Percentiles rank a stretch among this genome's conserved stretches.
Conservation (phyloP, 495 filamentous ascomycete species). For the Xylaria longipes region DNA sequence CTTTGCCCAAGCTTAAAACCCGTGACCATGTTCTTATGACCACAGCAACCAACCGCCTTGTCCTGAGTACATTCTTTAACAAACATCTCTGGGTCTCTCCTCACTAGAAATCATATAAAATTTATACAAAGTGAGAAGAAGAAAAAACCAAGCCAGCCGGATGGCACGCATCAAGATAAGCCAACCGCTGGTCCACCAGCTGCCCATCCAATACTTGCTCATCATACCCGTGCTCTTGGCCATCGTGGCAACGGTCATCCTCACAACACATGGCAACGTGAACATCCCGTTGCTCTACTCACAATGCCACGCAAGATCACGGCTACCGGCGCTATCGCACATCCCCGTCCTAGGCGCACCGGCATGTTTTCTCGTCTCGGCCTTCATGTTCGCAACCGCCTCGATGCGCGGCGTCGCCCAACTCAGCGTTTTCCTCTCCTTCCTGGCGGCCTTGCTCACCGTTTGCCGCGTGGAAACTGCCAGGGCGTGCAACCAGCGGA, state of each 20-base stretch:
- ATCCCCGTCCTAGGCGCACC: constrained; percentile 45
- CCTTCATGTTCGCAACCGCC: constrained; percentile 43
- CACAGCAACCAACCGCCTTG: not conserved
- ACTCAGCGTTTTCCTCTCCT: constrained; percentile 40
- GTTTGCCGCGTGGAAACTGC: constrained; percentile 47
- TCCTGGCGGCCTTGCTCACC: constrained; percentile 44
- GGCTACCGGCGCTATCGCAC: constrained; percentile 42
- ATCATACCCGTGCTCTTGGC: constrained; percentile 42
- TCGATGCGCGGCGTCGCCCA: constrained; percentile 34
- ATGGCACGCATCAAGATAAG: constrained; percentile 19
- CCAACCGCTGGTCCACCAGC: constrained; percentile 34
- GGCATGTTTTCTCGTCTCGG: constrained; percentile 48
- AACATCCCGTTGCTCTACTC: constrained; percentile 50
- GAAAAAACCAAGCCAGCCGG: not conserved
- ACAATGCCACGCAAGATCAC: constrained; percentile 49
- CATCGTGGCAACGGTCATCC: constrained; percentile 34
- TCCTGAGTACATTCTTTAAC: not conserved
- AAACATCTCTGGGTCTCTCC: not conserved
- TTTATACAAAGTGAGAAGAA: not conserved
- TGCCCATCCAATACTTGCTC: constrained; percentile 40
- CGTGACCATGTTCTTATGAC: not conserved
- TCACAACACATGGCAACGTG: constrained; percentile 43
- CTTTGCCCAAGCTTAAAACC: constrained; percentile 8
- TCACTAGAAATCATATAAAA: not conserved
- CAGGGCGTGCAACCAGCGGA: constrained; percentile 44